Evolutionary conservation across 306 rosid genomes (phyloP), one percentile per base, ranked within the genome.

Genomic region (Castanea crenata): DNA sequence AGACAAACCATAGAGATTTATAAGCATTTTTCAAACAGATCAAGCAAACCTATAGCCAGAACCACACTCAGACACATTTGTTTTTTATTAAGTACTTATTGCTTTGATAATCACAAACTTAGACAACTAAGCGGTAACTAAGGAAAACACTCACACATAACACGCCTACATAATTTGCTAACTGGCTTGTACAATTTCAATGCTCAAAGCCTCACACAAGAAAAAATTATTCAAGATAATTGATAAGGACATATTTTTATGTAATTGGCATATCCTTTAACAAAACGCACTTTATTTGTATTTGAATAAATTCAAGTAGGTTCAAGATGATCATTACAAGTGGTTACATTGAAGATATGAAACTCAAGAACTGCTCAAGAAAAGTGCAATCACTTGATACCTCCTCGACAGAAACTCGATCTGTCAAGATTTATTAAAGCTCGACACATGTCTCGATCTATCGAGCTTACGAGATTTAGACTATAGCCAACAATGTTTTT

Each of bases 391-490:
- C 27, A 25, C 46, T 38, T 0, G 3, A 38, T 38, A 38, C 11
- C 46, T 38, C 46, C 46, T 38, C 3, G 2, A 38, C 3, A 38
- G 0, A 38, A 38, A 2, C 46, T 38, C 46, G 3, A 38, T 7
- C 1, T 38, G 3, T 38, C 11, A 0, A 38, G 11, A 38, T 38
- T 38, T 3, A 38, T 38, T 38, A 38, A 38, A 7, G 0, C 46
- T 38, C 3, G 11, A 38, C 46, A 38, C 46, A 38, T 38, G 3
- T 38, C 46, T 38, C 46, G 0, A 38, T 38, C 3, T 38, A 38
- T 38, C 0, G 0, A 38, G 11, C 1, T 38, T 7, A 38, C 3
- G 1, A 0, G 46, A 38, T 38, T 38, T 0, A 7, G 2, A 38
- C 46, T 7, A 38, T 38, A 38, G 10, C 11, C 11, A 38, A 0